Percentiles rank a stretch among this genome's conserved stretches.
These are phyloP conservation scores for Raphanus hybrid DNA, from an alignment of 441 rosid species.

Conservation along the genomic window DNA sequence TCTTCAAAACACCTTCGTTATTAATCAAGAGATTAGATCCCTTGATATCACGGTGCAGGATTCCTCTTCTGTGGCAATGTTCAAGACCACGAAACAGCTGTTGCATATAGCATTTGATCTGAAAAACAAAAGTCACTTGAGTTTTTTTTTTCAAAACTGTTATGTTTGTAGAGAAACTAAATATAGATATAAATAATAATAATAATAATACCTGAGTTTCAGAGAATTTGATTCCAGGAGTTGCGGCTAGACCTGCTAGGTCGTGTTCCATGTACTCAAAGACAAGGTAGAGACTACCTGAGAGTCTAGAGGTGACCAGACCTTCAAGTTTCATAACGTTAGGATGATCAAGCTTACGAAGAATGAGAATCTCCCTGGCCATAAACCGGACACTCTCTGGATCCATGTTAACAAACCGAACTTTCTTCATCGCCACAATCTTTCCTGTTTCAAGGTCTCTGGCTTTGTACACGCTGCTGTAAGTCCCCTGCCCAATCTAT, in stretches of 20 bases:
- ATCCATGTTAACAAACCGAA: constrained; percentile 81
- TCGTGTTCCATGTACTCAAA: constrained; percentile 78
- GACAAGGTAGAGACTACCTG: constrained; percentile 86
- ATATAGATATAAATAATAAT: neutral
- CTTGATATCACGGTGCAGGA: constrained; percentile 84
- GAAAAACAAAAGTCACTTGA: constrained; percentile 4
- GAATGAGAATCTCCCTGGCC: constrained; percentile 82
- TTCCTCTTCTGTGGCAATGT: constrained; percentile 85
- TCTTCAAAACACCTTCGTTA: constrained; percentile 67
- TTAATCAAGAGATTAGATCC: constrained; percentile 77
- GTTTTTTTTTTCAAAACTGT: neutral
- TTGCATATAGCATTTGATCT: constrained; percentile 86
- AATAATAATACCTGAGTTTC: constrained; percentile 66
- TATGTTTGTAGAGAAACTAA: neutral
- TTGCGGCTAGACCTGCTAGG: constrained; percentile 64
- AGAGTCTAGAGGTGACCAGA: constrained; percentile 86
- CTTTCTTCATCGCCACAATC: constrained; percentile 86
- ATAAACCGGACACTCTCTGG: constrained; percentile 85
- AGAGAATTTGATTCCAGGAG: constrained; percentile 68
- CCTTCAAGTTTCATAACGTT: constrained; percentile 87
- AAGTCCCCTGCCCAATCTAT: constrained; percentile 87
- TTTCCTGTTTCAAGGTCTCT: constrained; percentile 69
- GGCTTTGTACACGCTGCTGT: constrained; percentile 91
- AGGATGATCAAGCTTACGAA: constrained; percentile 80
- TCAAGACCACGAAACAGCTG: constrained; percentile 83